Evolutionary conservation across 495 filamentous ascomycete species (phyloP).

Genomic region (Annulohypoxylon nitens): DNA sequence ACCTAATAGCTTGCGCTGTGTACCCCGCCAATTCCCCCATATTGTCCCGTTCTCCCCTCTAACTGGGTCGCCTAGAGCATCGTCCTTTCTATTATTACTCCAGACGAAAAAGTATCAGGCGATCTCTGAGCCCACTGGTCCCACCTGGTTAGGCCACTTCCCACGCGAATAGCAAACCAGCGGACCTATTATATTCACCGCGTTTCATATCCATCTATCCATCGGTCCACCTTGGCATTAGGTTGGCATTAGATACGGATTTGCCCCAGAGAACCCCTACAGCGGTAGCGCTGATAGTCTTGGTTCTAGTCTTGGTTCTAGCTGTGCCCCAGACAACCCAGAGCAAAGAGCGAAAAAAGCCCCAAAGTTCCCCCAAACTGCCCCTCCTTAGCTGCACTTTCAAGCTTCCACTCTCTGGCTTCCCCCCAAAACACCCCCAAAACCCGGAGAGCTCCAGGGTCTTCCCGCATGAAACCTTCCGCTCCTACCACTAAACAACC

Average conservation of each 20-base stretch:
- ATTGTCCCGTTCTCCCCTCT: not conserved
- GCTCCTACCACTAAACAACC: too few relatives aligned
- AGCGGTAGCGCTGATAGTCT: not conserved
- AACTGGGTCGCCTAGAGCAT: slow-evolving; percentile 40
- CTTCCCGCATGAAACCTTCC: not conserved
- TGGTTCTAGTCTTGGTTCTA: not conserved
- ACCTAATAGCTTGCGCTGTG: slow-evolving; percentile 6
- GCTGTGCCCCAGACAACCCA: not conserved
- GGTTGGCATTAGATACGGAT: slow-evolving; percentile 1
- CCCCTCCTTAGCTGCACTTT: not conserved
- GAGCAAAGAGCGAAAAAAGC: not conserved
- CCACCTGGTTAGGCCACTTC: slow-evolving; percentile 27
- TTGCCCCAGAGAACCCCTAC: not conserved
- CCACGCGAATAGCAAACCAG: slow-evolving; percentile 12
- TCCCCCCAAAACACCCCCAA: slow-evolving; percentile 2
- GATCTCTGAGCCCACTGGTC: slow-evolving; percentile 11
- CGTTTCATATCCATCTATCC: slow-evolving; percentile 38
- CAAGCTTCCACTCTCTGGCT: slow-evolving; percentile 8
- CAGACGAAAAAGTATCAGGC: slow-evolving; percentile 13
- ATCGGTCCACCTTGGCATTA: slow-evolving; percentile 39
- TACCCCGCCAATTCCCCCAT: slow-evolving; percentile 33
- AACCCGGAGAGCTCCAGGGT: slow-evolving; percentile 5
- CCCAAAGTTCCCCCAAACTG: not conserved
- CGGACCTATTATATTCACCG: slow-evolving; percentile 47
- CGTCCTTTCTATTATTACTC: slow-evolving; percentile 36